Evolutionary conservation across 352 stramenopile genomes (phyloP), one percentile per base, ranked within the genome.

Genomic region (Phytophthora tubulina): DNA sequence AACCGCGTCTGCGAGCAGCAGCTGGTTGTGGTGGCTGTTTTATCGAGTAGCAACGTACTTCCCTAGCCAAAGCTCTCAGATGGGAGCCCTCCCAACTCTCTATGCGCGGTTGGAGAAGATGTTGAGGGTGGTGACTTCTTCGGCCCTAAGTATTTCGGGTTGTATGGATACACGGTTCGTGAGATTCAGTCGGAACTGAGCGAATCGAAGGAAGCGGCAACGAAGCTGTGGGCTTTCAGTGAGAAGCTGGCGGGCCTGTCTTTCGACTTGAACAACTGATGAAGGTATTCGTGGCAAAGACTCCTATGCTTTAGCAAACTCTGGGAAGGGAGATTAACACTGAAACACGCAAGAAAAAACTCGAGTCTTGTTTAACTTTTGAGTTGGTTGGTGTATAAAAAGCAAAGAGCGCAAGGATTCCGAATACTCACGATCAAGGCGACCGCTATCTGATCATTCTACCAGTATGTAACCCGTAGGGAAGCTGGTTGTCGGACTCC

Each of bases 31-130:
- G 60, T 66, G 59, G 60, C 21, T 70, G 8, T 38, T 66, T 36
- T 75, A 52, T 17, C 48, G 50, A 2, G 31, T 52, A 3, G 35
- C 30, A 15, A 41, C 30, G 0, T n/a, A 54, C 7, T 36, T 50
- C 10, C 57, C 56, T 39, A 51, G 41, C 0, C 72, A 70, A 39
- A 73, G 59, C 14, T 14, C 62, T 3, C 54, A 76, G 21, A 84
- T 81, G 53, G 84, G 84, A 8, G 75, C 81, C 9, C 36, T 88
- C 33, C 69, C 81, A n/a, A 75, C 69, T 8, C 53, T 91, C 36
- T 88, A 81, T 44, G 79, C 1, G 80, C 82, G 0, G 78, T 70
- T 0, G 71, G 33, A 0, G n/a, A 50, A 0, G 51, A 56, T 9
- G 72, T 79, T 15, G 45, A 71, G 21, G 55, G 73, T 27, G 58